Evolutionary conservation across 495 filamentous ascomycete species (phyloP).

Genomic region (Penicillium antarcticum): DNA sequence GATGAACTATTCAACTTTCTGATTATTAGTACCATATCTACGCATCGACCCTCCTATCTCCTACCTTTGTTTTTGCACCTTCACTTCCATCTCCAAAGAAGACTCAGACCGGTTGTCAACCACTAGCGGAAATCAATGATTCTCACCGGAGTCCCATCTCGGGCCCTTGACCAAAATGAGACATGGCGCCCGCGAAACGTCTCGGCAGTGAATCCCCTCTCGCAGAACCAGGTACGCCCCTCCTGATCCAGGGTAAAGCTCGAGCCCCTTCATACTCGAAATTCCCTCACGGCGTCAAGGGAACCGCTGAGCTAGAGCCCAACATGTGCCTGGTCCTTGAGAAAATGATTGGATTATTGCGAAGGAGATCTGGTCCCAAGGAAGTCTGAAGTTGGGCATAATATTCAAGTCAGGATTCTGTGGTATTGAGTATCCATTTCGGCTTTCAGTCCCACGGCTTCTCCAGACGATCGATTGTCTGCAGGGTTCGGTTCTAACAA

Average conservation of each 20-base stretch:
- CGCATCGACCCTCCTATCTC: no score
- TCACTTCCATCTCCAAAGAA: no score
- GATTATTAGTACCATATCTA: no score
- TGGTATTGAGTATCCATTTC: no score
- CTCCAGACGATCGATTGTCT: constrained; percentile 17
- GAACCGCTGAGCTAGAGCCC: background rate
- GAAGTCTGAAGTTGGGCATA: background rate
- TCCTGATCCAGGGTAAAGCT: constrained; percentile 9
- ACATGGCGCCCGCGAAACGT: constrained; percentile 12
- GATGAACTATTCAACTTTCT: no score
- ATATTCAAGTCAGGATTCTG: background rate
- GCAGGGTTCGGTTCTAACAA: constrained; percentile 10
- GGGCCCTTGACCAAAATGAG: constrained; percentile 19
- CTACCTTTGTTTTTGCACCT: no score
- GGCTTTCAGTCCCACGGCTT: background rate
- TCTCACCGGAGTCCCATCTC: constrained; percentile 7
- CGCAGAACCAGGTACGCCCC: constrained; percentile 6
- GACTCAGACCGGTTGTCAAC: no score
- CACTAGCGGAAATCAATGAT: no score
- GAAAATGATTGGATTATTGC: no score
- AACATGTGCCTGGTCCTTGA: background rate
- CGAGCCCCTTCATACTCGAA: background rate
- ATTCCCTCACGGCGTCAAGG: constrained; percentile 5
- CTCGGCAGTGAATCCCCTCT: constrained; percentile 9
- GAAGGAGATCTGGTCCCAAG: background rate